Evolutionary conservation across 139 green algal species (phyloP).

Genomic region (Nannochloris sp.): DNA sequence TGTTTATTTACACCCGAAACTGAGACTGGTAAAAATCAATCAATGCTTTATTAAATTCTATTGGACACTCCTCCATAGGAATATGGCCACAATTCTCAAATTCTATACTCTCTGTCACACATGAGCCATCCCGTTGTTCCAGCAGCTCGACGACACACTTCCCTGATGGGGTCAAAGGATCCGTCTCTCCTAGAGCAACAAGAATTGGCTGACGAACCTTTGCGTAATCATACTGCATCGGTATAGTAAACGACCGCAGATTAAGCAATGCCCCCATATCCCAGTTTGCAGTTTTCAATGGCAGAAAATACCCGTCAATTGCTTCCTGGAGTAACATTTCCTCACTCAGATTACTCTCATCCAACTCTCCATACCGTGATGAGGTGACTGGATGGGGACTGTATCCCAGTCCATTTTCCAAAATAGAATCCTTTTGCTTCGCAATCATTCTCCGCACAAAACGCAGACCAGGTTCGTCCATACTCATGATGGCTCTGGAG

Average conservation of each 20-base stretch:
- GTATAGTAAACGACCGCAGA: conserved; percentile 33
- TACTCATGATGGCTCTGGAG: conserved; percentile 26
- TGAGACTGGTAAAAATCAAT: conserved; percentile 16
- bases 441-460: conserved; percentile 43
- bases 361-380: background rate
- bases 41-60: conserved; percentile 10
- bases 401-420: conserved; percentile 27
- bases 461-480: conserved; percentile 37
- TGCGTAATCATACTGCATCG: conserved; percentile 12
- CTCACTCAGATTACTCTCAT: background rate
- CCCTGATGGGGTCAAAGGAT: conserved; percentile 2
- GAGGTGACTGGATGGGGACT: background rate
- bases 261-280: conserved; percentile 41
- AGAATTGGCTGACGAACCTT: conserved; percentile 9
- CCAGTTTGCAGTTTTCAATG: conserved; percentile 48
- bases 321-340: conserved; percentile 23
- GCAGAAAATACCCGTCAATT: conserved; percentile 47
- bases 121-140: background rate
- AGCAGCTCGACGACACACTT: conserved; percentile 6
- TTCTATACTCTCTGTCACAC: background rate
- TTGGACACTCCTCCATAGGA: conserved; percentile 20
- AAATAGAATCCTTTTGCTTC: conserved; percentile 26
- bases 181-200: conserved; percentile 17
- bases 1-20: background rate
- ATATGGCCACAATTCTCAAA: conserved; percentile 14